phyloP scores from a whole-genome alignment of 1,284 basidiomycete species.

The Sanghuangporus baumii region DNA sequence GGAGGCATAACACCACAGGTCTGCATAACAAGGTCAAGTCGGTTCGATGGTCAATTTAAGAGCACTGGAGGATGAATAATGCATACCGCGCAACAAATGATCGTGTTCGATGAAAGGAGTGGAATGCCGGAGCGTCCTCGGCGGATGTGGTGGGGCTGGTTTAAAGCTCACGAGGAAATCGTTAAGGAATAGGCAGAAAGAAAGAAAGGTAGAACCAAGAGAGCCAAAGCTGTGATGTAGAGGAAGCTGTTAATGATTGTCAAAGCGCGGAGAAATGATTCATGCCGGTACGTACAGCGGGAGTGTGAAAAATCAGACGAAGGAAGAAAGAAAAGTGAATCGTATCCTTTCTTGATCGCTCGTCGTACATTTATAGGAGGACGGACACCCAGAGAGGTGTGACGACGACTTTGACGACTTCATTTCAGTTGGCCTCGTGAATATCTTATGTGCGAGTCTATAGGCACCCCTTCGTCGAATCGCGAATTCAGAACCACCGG shows the following conservation, averaged over 20 bases:
- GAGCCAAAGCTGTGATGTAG: constrained; percentile 1
- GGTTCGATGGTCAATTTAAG: neutral
- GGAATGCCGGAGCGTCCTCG: constrained; percentile 8
- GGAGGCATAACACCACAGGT: constrained; percentile 16
- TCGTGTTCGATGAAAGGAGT: neutral
- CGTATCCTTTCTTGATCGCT: neutral
- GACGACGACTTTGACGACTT: constrained; percentile 2
- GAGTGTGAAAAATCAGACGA: constrained; percentile 12
- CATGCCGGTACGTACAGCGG: constrained; percentile 1
- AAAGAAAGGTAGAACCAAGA: constrained; percentile 3
- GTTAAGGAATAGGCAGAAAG: neutral
- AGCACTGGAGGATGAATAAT: neutral
- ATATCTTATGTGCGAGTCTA: too few relatives aligned
- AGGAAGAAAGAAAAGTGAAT: constrained; percentile 1
- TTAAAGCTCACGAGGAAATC: neutral
- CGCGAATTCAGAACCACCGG: neutral
- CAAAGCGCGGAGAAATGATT: constrained; percentile 7
- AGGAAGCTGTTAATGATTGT: neutral
- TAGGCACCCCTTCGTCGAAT: neutral
- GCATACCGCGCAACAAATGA: constrained; percentile 5
- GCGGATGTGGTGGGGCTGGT: constrained; percentile 5
- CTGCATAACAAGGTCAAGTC: neutral
- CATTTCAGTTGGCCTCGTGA: constrained; percentile 11
- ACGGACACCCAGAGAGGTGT: neutral
- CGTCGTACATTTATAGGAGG: constrained; percentile 5